Evolutionary conservation across 305 asterid species (phyloP), one percentile per base, ranked within the genome.

Genomic region (Fraxinus albicans): DNA sequence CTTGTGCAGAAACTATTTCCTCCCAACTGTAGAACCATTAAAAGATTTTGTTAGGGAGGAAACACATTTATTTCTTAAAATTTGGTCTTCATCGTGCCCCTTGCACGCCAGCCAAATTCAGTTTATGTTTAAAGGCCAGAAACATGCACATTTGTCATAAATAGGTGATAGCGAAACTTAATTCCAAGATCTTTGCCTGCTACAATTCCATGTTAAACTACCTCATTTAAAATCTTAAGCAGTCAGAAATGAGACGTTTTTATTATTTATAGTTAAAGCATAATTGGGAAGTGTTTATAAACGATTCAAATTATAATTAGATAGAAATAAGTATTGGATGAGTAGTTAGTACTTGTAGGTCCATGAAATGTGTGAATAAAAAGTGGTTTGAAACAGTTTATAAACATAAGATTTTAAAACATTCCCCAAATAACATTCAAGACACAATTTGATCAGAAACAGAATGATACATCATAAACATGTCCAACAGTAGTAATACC

Each of bases 1-100:
- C 76, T 70, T 29, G 35, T 27, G 74, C 12, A 70, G 40, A 31
- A 77, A 77, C 34, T 55, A 75, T 65, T 70, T 75, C 82, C 44
- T 38, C 23, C 58, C 44, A 55, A 25, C 23, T 12, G 25, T 31
- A 27, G 76, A 70, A 70, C 76, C 21, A 70, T 70, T 6, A 31
- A 70, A 29, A 4, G 21, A 4, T 29, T 29, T 70, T 31, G 40
- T 31, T 70, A 13, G 23, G 12, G 75, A 27, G 40, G 40, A 70
- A 31, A 70, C 40, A 70, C 40, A 31, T 31, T 31, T 15, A 31
- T 9, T 69, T 29, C 31, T 70, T 70, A 70, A 70, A 70, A 65
- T 8, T 25, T 70, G 38, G 40, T 70, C 23, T 70, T 65, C 73
- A 25, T 23, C 35, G 3, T 25, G 73, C 73, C 73, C 73, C 29